Conservation (phyloP, 208 protist genomes). For the Leishmania lainsoni region DNA sequence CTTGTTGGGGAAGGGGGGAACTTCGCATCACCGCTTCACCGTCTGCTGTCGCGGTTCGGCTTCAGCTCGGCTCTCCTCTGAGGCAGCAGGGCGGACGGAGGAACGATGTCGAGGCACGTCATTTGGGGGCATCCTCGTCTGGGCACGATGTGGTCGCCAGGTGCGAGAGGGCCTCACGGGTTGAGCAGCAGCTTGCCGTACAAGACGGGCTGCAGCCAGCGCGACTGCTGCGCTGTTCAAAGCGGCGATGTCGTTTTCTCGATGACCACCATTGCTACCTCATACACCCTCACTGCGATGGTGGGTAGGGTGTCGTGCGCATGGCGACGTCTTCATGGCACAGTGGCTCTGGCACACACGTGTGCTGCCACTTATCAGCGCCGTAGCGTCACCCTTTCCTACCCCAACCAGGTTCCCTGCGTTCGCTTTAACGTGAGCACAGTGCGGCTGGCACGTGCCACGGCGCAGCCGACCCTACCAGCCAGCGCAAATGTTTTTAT, state of each 20-base stretch:
- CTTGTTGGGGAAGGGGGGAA: not conserved
- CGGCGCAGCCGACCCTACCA: conserved; percentile 20
- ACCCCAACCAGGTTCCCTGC: conserved; percentile 18
- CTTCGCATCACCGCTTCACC: not conserved
- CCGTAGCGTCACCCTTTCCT: conserved; percentile 16
- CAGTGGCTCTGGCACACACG: not conserved
- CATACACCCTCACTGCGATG: not conserved
- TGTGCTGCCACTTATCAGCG: not conserved
- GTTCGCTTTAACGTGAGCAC: conserved; percentile 26
- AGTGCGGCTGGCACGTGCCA: conserved; percentile 20
- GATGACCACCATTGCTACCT: not conserved
- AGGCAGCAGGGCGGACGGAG: not conserved
- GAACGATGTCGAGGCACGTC: not conserved
- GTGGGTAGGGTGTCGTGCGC: not conserved
- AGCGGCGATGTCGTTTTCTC: not conserved
- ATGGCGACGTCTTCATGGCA: not conserved
- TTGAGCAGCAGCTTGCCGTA: not conserved
- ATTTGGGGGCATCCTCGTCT: not conserved
- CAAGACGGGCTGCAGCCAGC: not conserved
- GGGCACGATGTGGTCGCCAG: not conserved
- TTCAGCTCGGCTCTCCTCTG: not conserved
- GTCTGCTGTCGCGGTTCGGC: too few relatives aligned
- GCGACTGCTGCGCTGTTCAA: not conserved
- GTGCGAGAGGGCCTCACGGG: not conserved
- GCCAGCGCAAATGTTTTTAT: conserved; percentile 25